A percentile compares a stretch with the other conserved stretches of the same genome.
Conservation (phyloP, 495 filamentous ascomycete genomes). For the Mytilinidion resinicola region DNA sequence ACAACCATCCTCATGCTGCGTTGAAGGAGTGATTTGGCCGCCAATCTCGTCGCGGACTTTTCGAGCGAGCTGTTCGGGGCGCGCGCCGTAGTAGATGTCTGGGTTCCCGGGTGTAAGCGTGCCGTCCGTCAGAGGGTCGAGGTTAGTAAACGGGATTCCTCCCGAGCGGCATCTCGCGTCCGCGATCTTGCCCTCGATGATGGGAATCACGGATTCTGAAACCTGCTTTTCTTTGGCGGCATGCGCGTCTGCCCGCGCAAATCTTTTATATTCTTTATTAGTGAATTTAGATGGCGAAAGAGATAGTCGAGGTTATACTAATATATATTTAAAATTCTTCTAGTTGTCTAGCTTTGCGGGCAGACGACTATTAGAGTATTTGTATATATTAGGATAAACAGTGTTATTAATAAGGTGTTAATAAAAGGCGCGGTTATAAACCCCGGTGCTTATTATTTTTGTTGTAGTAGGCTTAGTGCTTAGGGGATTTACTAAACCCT, state of each 20-base stretch:
- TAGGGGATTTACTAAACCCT: conserved; percentile 6
- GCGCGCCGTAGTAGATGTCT: conserved; percentile 40
- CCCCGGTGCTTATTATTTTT: conserved; percentile 19
- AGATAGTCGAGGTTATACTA: conserved; percentile 33
- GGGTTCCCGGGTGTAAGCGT: conserved; percentile 32
- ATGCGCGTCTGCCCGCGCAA: conserved; percentile 27
- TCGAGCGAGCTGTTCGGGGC: conserved; percentile 15
- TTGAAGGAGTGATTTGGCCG: conserved; percentile 38
- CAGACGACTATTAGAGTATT: conserved; percentile 16
- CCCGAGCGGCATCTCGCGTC: conserved; percentile 16
- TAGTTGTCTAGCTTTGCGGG: conserved; percentile 19
- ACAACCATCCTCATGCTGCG: conserved; percentile 14
- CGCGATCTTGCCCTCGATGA: conserved; percentile 30
- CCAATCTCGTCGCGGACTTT: conserved; percentile 27
- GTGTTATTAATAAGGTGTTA: conserved; percentile 23
- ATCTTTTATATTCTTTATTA: conserved; percentile 28
- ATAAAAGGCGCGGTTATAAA: conserved; percentile 23
- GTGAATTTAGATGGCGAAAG: conserved; percentile 39
- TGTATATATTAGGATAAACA: conserved; percentile 23
- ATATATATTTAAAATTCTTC: conserved; percentile 21
- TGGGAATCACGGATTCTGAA: conserved; percentile 36
- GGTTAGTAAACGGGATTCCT: conserved; percentile 34
- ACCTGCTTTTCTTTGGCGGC: no score
- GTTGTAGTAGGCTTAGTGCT: conserved; percentile 17
- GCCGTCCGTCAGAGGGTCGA: conserved; percentile 34